These are phyloP conservation scores for Flaveria robusta DNA, from an alignment of 129 eudicot species.

Conservation along the genomic window DNA sequence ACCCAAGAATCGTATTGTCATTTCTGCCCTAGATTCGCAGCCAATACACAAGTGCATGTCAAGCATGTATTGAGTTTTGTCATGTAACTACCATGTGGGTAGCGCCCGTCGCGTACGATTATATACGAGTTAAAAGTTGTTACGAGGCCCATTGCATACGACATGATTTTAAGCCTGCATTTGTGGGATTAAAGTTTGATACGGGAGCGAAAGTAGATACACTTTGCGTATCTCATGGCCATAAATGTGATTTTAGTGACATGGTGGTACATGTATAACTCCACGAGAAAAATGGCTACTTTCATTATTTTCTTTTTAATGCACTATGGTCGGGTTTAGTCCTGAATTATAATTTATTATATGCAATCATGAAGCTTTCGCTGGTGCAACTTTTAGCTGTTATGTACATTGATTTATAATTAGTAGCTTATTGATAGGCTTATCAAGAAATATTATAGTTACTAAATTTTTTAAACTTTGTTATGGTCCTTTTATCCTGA, in stretches of 20 bases:
- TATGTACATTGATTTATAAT: background rate
- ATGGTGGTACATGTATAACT: background rate
- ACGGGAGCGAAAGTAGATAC: background rate
- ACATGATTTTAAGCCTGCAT: background rate
- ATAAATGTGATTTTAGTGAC: background rate
- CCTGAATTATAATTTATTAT: background rate
- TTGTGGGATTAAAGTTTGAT: background rate
- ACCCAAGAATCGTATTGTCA: background rate
- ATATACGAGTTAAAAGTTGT: background rate
- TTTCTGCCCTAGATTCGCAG: background rate
- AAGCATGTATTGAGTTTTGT: background rate
- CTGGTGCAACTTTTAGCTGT: background rate
- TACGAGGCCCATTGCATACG: background rate
- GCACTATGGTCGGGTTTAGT: background rate
- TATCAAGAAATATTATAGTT: background rate
- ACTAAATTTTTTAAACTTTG: slow-evolving; percentile 6
- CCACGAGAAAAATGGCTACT: background rate
- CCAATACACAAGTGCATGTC: background rate
- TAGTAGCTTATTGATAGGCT: background rate
- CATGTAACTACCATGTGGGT: background rate
- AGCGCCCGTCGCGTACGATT: no score
- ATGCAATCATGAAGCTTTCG: slow-evolving; percentile 3
- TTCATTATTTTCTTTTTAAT: background rate
- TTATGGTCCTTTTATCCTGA: slow-evolving; percentile 2
- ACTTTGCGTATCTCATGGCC: background rate